These are phyloP conservation scores for Zhuliangozyma parablackwelliae DNA, from an alignment of 1,139 yeast genomes.

Conservation along the genomic window DNA sequence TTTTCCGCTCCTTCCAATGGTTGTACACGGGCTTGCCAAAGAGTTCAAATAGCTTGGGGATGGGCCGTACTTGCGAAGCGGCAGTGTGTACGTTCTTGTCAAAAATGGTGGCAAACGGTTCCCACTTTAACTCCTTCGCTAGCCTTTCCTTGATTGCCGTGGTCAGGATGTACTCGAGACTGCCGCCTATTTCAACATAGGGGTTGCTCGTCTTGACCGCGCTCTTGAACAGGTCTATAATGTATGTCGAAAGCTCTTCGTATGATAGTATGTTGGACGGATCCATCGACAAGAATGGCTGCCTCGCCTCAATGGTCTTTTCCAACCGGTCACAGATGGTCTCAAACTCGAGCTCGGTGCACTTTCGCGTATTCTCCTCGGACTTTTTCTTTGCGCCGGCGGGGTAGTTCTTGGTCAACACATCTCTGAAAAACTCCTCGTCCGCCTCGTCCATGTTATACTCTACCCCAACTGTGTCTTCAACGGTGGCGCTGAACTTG, in stretches of 20 bases:
- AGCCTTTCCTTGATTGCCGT: constrained; percentile 36
- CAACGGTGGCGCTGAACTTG: constrained; percentile 90
- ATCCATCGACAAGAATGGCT: constrained; percentile 84
- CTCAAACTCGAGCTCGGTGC: constrained; percentile 85
- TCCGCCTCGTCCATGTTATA: constrained; percentile 92
- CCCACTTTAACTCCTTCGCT: constrained; percentile 35
- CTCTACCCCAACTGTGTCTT: constrained; percentile 82
- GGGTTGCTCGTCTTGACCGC: constrained; percentile 25
- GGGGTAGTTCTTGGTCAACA: constrained; percentile 34
- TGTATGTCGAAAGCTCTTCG: constrained; percentile 58
- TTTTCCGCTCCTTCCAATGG: constrained; percentile 77
- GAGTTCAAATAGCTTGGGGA: constrained; percentile 50
- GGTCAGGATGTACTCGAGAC: constrained; percentile 34
- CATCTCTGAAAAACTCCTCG: constrained; percentile 54
- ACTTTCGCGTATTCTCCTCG: constrained; percentile 20
- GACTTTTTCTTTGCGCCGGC: constrained; percentile 13
- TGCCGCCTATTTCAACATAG: constrained; percentile 21
- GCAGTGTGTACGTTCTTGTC: constrained; percentile 43
- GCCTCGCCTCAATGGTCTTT: constrained; percentile 67
- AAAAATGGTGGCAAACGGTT: constrained; percentile 42
- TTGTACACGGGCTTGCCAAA: constrained; percentile 71
- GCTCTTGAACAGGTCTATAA: constrained; percentile 31
- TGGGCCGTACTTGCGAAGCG: constrained; percentile 35
- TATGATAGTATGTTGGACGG: constrained; percentile 70
- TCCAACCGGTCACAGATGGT: constrained; percentile 72